Base-by-base conservation (phyloP, 495 filamentous ascomycete species). In the Chlorociboria aeruginascens region DNA sequence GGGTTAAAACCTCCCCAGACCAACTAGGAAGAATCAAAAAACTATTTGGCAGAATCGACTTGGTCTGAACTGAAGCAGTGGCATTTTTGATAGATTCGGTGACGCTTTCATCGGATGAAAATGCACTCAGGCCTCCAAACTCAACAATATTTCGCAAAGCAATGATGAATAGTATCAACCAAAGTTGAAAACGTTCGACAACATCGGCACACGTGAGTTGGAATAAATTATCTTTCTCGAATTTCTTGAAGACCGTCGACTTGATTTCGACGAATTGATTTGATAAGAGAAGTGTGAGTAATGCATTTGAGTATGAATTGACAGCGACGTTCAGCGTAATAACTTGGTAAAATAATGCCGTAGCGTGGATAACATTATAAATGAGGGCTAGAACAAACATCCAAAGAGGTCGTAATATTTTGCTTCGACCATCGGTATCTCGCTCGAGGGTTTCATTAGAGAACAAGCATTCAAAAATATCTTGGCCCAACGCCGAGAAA, bases 201-300 rank as follows among this genome's bases (percentile, higher is more conserved):
- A 99, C 78, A 55, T 99, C 92, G 9, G 90, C 89, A 55, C 93
- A 97, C 3, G 90, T 89, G 1, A 99, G 69, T 62, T 99, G 92
- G 61, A 99, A 99, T 0, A 94, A 69, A 56, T 95, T 97, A 55
- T 97, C 92, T 61, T 96, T 95, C 59, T 96, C 89, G 53, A 95
- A 90, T 43, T 88, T 89, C 68, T 95, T 94, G 73, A 98, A 98
- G 8, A 98, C 92, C 8, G 87, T 89, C 16, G 83, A 83, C 56
- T 97, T 98, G 71, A 98, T 95, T 69, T 98, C 92, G 25, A 96
- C 92, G 53, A 98, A 98, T 61, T 96, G 90, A 57, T 95, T 95
- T 0, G 86, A 93, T 55, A 98, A 70, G 1, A 98, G 69, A 0
- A 99, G 78, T 0, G 90, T 95, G 35, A 97, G 69, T 6, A 99